Evolutionary conservation across 805 yeast species (phyloP), one percentile per base, ranked within the genome.

Genomic region (Saturnispora kantuleensis): DNA sequence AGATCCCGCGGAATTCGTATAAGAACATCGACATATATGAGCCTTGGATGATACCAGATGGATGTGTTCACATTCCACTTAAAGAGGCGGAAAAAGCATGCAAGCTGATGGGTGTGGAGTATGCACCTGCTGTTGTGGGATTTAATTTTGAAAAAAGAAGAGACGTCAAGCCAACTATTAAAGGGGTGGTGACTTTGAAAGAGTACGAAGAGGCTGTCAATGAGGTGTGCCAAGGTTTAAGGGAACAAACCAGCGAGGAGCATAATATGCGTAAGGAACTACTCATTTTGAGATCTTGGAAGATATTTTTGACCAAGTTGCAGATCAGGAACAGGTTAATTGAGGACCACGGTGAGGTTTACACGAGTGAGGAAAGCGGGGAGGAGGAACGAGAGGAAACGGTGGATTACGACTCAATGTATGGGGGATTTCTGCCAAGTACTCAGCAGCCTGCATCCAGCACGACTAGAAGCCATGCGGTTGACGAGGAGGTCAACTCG

Each of bases 21-120:
- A 94, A 95, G 0, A 88, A 90, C 50, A 74, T 90, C 41, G 97
- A 90, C 54, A 62, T 88, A 2, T 90, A 84, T 61, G 74, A 73
- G 1, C 75, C 80, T 0, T 67, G 77, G 36, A 90, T 90, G 97
- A 65, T 90, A 2, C 98, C 98, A 0, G 70, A 65, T 13, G 89
- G 90, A 17, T 94, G 85, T 8, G 73, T 67, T 10, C 73, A 85
- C 44, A 64, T 88, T 5, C 65, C 71, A 5, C 62, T 74, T 52
- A 70, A 74, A 33, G 61, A 71, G 46, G 77, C 84, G 0, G 77
- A 74, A 33, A 69, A 69, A 39, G 96, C 97, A 0, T 95, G 95
- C 0, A 73, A 73, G 47, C 56, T 78, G 1, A 54, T 89, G 10
- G 77, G 74, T 0, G 70, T 90, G 6, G 95, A 86, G 51, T 87